Evolutionary conservation across 768 basidiomycete species (phyloP), one percentile per base, ranked within the genome.

Genomic region (Amanita rubescens): DNA sequence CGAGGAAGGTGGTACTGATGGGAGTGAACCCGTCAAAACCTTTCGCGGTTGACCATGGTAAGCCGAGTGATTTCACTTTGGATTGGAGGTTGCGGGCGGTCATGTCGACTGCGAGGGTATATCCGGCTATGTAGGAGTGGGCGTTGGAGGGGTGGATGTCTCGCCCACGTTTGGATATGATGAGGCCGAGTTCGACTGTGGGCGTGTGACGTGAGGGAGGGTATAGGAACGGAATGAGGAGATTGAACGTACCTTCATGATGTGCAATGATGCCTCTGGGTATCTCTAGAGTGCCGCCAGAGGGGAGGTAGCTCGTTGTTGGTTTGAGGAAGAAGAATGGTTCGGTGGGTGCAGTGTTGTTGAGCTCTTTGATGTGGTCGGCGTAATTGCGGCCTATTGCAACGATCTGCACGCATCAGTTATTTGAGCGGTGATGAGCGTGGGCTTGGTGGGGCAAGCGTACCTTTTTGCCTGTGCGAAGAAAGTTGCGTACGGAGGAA

Each of bases 291-390:
- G 79, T 77, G 1, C 90, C 92, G 0, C 89, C 90, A 14, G 82
- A 81, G 19, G 73, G 62, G 20, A 97, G 63, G 63, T 94, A 98
- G 64, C 87, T 91, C 11, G 87, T 84, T 4, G 96, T 98, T 7
- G 95, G 96, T 70, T 99, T 99, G 24, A 98, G 72, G 75, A 99
- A 99, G 79, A 97, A 94, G 77, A 99, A 97, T 0, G 96, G 96
- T 64, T 97, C 94, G 65, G 84, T 89, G 0, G 95, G 94, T 5
- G 85, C 71, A 5, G 87, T 73, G 65, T 97, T 97, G 63, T 84
- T 86, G 33, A 98, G 78, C 64, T 99, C 96, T 69, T 89, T 92
- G 66, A 86, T 85, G 60, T 96, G 94, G 32, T 89, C 89, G 5
- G 79, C 81, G 67, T 95, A 96, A 74, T 96, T 97, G 55, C 95